Conservation (phyloP, 202 grass and related monocot genomes). For the Zoysia matrella region DNA sequence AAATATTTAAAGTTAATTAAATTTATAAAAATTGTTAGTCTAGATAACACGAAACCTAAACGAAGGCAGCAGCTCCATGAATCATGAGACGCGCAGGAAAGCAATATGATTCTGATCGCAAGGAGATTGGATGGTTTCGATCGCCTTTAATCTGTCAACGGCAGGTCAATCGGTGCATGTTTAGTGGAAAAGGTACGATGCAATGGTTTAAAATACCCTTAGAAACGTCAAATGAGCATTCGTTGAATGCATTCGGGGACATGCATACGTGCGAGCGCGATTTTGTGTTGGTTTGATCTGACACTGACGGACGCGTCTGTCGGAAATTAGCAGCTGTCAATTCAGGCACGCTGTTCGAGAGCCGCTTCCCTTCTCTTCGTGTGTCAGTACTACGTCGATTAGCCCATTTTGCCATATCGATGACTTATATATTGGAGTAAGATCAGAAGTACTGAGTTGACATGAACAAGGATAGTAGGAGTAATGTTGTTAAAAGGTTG, state of each 20-base stretch:
- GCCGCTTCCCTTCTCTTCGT: too few relatives aligned
- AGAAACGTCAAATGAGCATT: conserved; percentile 12
- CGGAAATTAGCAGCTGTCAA: not conserved
- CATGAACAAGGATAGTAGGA: conserved; percentile 21
- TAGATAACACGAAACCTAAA: too few relatives aligned
- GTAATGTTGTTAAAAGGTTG: conserved; percentile 16
- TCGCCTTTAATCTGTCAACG: not conserved
- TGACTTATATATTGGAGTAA: not conserved
- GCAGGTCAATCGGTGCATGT: not conserved
- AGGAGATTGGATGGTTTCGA: too few relatives aligned
- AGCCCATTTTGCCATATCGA: not conserved
- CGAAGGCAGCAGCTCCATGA: too few relatives aligned
- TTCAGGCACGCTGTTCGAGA: not conserved
- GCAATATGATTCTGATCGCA: too few relatives aligned
- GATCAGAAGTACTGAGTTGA: not conserved
- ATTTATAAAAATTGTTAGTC: too few relatives aligned
- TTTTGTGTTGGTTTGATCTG: not conserved
- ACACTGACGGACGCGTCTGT: not conserved
- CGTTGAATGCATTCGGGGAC: conserved; percentile 4
- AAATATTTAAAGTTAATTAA: too few relatives aligned
- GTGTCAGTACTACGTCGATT: not conserved
- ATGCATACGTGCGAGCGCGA: not conserved
- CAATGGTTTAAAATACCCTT: conserved; percentile 13
- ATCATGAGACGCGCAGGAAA: too few relatives aligned
- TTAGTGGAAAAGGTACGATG: not conserved